phyloP scores from a whole-genome alignment of 306 rosid species.

The Vigna mungo region DNA sequence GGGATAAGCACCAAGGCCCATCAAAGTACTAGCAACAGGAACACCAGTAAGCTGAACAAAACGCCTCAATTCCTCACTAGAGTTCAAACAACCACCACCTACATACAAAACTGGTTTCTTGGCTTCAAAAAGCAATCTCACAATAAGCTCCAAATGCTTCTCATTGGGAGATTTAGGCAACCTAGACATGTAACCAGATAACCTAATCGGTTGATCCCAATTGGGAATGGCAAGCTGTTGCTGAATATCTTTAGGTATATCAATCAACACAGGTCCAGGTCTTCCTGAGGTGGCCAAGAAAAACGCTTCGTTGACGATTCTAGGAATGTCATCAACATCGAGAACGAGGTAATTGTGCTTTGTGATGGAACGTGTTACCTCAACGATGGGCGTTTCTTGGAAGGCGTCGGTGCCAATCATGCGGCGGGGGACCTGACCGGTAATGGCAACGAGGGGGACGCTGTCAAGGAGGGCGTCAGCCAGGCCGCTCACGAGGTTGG shows the following conservation, averaged over 20 bases:
- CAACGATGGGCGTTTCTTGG: conserved; percentile 91
- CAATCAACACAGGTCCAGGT: conserved; percentile 88
- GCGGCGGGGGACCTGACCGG: conserved; percentile 83
- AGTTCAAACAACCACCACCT: conserved; percentile 90
- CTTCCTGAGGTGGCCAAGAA: conserved; percentile 77
- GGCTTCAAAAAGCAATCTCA: conserved; percentile 68
- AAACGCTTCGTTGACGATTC: conserved; percentile 77
- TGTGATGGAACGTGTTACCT: conserved; percentile 90
- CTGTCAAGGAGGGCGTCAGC: conserved; percentile 85
- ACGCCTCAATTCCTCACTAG: conserved; percentile 68
- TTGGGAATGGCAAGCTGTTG: conserved; percentile 79
- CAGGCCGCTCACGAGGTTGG: conserved; percentile 86
- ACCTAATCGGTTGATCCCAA: conserved; percentile 69
- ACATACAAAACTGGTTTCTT: conserved; percentile 80
- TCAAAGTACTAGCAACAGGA: conserved; percentile 88
- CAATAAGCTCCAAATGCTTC: conserved; percentile 66
- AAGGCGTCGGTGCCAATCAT: conserved; percentile 98
- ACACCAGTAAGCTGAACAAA: conserved; percentile 75
- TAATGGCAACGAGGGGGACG: conserved; percentile 74
- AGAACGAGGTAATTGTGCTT: conserved; percentile 89
- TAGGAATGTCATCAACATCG: conserved; percentile 84
- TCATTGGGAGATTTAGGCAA: conserved; percentile 58
- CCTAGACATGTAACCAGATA: conserved; percentile 75
- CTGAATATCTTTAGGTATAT: conserved; percentile 84
- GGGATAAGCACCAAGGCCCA: conserved; percentile 86